Base-by-base conservation (phyloP, 176 grass and related monocot species). In the Poa annua region DNA sequence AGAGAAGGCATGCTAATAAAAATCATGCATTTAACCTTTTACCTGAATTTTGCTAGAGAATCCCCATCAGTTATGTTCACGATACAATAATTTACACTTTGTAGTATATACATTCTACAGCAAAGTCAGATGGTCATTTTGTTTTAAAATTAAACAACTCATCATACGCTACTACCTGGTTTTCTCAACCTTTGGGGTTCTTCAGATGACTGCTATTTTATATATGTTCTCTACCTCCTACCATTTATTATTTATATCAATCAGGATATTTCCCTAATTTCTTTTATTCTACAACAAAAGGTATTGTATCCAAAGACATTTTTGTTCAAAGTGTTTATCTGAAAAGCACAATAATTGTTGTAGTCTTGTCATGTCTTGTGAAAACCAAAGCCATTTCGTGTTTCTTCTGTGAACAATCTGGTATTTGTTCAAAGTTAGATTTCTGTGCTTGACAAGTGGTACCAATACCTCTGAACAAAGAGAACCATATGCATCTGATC, bases 41-140 rank as follows among this genome's bases (percentile, higher is more conserved):
- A 76, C n/a, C 38, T 32, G 7, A 54, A 67, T 49, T 73, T 49
- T 73, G 22, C 21, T 47, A 49, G 21, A 66, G 22, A 42, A 56
- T 44, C 1, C 35, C 19, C 66, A 79, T 47, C 48, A 21, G 69
- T 26, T 71, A 48, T 71, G 41, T 71, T 47, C 16, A 14, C 42
- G 22, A 44, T 72, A 20, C 10, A 72, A 25, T 71, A 72, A 72
- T 49, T 26, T 48, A 15, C 69, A 72, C 68, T 47, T 25, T 16
- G 60, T 15, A 63, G 66, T 70, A 39, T 39, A 36, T 67, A 70
- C 66, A 70, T 70, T 39, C 66, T 70, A 70, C 66, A 44, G 66
- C 39, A 70, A 22, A 71, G 45, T 45, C 20, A 45, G 38, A 71
- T 67, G 39, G 41, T 71, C 38, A 24, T 42, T 71, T 42, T 71